phyloP scores from a whole-genome alignment of 176 grass and related monocot species.

The Phoenix roebelenii region DNA sequence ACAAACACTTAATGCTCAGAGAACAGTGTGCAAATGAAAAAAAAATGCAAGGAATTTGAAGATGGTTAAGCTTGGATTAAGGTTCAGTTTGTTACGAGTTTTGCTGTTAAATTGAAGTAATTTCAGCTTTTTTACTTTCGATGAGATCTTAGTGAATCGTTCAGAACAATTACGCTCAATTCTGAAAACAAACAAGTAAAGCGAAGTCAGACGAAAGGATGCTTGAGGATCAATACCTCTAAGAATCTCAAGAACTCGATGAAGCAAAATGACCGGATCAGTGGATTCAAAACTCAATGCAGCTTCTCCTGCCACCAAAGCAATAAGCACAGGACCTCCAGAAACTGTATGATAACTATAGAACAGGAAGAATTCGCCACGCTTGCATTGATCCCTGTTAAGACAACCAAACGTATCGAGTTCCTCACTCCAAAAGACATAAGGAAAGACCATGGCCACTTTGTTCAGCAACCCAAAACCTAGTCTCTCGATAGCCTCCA shows the following conservation, averaged over 20 bases:
- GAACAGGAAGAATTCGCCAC: constrained; percentile 90
- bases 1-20: not conserved
- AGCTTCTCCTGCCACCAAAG: constrained; percentile 85
- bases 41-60: too few species aligned
- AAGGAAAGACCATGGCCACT: constrained; percentile 87
- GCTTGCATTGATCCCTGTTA: constrained; percentile 63
- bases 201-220: not conserved
- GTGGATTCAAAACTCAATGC: constrained; percentile 70
- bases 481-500: constrained; percentile 54
- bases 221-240: constrained; percentile 38
- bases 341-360: constrained; percentile 93
- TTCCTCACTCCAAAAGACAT: constrained; percentile 83
- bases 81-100: too few species aligned
- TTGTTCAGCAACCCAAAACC: constrained; percentile 91
- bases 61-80: too few species aligned
- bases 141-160: too few species aligned
- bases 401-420: constrained; percentile 90
- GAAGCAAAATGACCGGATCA: constrained; percentile 63
- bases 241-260: constrained; percentile 67
- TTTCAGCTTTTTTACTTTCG: too few species aligned
- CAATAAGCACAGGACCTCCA: constrained; percentile 71
- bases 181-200: too few species aligned
- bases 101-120: too few species aligned
- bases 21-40: too few species aligned
- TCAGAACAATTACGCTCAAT: too few species aligned